Evolutionary conservation across 1,284 basidiomycete genomes (phyloP).

Genomic region (Ceratobasidium sp.): DNA sequence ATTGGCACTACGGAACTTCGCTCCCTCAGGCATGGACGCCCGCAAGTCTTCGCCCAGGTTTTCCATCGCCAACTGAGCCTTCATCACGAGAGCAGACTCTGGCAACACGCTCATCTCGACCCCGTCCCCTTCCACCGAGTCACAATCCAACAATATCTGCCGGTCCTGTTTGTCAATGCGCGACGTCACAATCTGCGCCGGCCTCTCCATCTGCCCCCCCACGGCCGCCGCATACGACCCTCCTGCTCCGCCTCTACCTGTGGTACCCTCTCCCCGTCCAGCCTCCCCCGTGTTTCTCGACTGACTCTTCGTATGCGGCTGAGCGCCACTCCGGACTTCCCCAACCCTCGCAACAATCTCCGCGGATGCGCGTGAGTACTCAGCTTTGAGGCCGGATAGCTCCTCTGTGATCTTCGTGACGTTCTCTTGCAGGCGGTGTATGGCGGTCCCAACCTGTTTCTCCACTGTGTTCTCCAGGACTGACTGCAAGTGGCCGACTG

Average conservation of each 20-base stretch:
- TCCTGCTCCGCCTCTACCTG: not conserved
- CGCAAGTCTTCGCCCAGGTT: not conserved
- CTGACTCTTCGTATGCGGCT: not conserved
- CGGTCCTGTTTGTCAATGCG: conserved; percentile 1
- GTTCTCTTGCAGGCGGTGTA: not conserved
- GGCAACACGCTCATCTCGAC: not conserved
- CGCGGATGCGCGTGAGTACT: not conserved
- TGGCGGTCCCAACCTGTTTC: not conserved
- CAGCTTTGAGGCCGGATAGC: not conserved
- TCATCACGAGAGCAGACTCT: not conserved
- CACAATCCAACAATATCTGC: conserved; percentile 5
- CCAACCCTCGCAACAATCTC: not conserved
- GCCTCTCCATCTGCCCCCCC: not conserved
- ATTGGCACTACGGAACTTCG: conserved; percentile 2
- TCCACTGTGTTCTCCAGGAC: not conserved
- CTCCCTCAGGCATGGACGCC: conserved; percentile 6
- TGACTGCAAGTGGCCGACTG: not conserved
- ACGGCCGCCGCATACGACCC: not conserved
- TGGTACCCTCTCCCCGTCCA: not conserved
- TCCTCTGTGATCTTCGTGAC: not conserved
- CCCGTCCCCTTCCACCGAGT: not conserved
- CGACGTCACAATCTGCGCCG: not conserved
- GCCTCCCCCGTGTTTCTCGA: not conserved
- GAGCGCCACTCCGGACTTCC: not conserved
- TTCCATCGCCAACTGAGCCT: conserved; percentile 13